Base-by-base conservation (phyloP, 1,139 yeast genomes). In the Arxiozyma telluris region DNA sequence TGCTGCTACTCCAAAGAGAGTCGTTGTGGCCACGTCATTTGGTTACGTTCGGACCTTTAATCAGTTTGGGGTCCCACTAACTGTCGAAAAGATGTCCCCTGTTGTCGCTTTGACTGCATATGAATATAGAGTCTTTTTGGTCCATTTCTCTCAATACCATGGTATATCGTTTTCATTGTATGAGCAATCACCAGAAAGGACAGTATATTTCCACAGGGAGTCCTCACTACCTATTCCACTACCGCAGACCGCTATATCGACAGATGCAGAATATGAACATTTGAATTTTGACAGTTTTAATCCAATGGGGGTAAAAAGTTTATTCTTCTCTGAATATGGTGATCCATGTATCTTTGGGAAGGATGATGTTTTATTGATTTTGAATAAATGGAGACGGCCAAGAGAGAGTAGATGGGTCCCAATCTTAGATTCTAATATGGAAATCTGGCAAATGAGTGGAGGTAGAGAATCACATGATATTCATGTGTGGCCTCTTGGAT, bases 331-430 rank as follows among this genome's bases (percentile, higher is more conserved):
- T 57, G 81, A 81, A 50, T 91, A 86, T 58, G 87, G 87, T 49
- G 96, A 91, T 69, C 98, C 98, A 1, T 87, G 94, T 59, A 69
- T 91, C 21, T 87, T 84, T 54, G 90, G 91, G 15, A 81, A 84
- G 15, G 90, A 85, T 60, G 90, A 90, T 57, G 78, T 84, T 3
- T 73, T 93, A 48, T 70, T 87, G 43, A 79, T 87, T 0, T 73
- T 93, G 46, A 76, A 84, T 27, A 80, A 83, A 59, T 91, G 98
- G 97, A 76, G 96, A 64, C 80, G 78, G 43, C 74, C 86, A 1
- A 72, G 79, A 50, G 94, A 90, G 67, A 83, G 96, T 3, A 77
- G 82, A 61, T 93, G 98, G 97, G 76, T 88, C 12, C 98, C 98
- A 1, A 65, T 91, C n/a, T 73, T 91, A 55, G 87, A 88, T 65